Base-by-base conservation (phyloP, 1,139 yeast species). In the Magnusiomyces tetraspermus region DNA sequence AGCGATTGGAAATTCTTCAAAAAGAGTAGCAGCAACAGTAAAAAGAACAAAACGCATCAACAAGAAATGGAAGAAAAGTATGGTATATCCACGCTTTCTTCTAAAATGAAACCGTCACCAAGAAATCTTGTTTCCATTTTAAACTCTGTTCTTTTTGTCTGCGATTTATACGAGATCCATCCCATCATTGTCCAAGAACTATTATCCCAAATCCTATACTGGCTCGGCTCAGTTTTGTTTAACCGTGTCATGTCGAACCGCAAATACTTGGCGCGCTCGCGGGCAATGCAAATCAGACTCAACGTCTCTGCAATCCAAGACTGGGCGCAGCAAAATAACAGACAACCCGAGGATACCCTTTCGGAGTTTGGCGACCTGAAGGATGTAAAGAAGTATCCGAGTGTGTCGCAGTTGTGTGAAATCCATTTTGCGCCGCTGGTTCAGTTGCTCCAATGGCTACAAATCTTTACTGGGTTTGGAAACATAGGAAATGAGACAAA, bases 361-460 rank as follows among this genome's bases (percentile, higher is more conserved):
- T 67, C 67, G 53, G 64, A 76, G 71, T 66, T 65, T 52, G 56
- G 59, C 23, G 53, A 55, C 11, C 56, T 50, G 23, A 44, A 48
- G 50, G 61, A 61, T 21, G 59, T 64, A 1, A 61, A 52, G 61
- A 24, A 36, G 31, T 64, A 62, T 67, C 71, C 56, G 49, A 71
- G 69, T 41, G 62, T 64, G 41, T 61, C 63, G 23, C 70, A 75
- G 53, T 76, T 86, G 40, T 83, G 94, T 11, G 80, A 79, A 50
- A 70, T 71, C 30, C 89, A 86, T 58, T 73, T 89, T 53, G 79
- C 78, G 54, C 90, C 96, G 1, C 73, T 87, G 1, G 79, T 85
- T 53, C 94, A 90, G 65, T 68, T 92, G 36, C 70, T 92, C 55
- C 97, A 92, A 66, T 90, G 96, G 89, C 71, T 90, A 51, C 97